Conservation (phyloP, 1,139 yeast species). For the Geotrichum reessii region DNA sequence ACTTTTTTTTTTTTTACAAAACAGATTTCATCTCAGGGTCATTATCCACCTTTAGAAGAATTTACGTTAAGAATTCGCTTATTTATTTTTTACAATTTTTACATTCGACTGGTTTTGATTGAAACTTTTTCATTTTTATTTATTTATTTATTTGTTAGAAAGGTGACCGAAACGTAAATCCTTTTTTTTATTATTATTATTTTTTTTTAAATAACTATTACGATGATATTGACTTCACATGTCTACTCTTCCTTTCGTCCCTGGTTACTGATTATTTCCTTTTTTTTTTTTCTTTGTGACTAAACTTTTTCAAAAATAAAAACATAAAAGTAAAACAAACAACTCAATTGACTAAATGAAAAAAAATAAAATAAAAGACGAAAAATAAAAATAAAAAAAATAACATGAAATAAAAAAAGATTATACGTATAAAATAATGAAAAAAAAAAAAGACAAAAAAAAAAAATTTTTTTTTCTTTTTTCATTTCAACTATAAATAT, state of each 20-base stretch:
- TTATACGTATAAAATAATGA: slow-evolving; percentile 1
- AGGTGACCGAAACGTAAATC: too few relatives aligned
- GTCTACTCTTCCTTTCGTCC: neutral
- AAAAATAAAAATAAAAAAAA: slow-evolving; percentile 1
- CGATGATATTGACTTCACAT: neutral
- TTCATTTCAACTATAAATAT: slow-evolving; percentile 48
- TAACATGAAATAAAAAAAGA: neutral
- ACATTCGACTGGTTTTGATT: neutral
- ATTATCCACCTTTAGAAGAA: too few relatives aligned
- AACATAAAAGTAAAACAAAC: neutral
- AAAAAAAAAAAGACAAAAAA: slow-evolving; percentile 4
- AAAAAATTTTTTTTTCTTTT: slow-evolving; percentile 6
- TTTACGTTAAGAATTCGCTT: neutral
- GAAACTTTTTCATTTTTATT: too few relatives aligned
- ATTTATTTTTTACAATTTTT: neutral
- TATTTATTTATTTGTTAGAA: too few relatives aligned
- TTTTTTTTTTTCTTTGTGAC: neutral
- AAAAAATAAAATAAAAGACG: neutral
- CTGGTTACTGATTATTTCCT: neutral
- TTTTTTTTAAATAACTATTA: neutral
- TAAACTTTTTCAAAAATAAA: neutral
- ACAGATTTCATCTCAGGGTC: too few relatives aligned
- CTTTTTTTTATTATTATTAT: neutral
- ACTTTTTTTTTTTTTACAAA: too few relatives aligned
- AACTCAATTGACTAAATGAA: too few relatives aligned